Conservation (phyloP, 2,329 filamentous ascomycete genomes). For the Cucurbitaria berberidis region DNA sequence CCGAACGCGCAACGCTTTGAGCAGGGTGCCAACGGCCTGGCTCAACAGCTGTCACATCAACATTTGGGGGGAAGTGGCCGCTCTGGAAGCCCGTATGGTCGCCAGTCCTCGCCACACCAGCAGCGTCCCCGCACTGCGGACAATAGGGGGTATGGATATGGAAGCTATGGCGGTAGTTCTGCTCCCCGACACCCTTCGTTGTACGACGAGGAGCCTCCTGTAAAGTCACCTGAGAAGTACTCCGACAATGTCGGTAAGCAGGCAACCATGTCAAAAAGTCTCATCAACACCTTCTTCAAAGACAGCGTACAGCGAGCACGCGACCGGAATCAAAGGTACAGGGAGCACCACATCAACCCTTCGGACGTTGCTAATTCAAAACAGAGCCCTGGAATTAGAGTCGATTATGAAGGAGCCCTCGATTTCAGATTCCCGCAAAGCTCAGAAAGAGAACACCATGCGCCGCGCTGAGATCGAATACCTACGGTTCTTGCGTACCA, state of each 20-base stretch:
- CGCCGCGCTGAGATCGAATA: slow-evolving; percentile 91
- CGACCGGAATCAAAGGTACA: slow-evolving; percentile 91
- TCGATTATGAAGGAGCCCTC: slow-evolving; percentile 79
- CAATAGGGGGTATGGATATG: slow-evolving; percentile 64
- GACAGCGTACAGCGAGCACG: slow-evolving; percentile 96
- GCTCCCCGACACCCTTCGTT: slow-evolving; percentile 64
- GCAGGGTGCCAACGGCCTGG: slow-evolving; percentile 87
- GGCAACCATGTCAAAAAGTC: slow-evolving; percentile 68
- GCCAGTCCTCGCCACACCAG: slow-evolving; percentile 71
- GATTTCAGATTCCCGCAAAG: slow-evolving; percentile 76
- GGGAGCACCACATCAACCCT: slow-evolving; percentile 4
- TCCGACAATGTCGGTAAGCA: slow-evolving; percentile 83
- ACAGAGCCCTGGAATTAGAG: slow-evolving; percentile 89
- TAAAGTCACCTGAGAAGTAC: slow-evolving; percentile 81
- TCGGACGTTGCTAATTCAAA: slow-evolving; percentile 25
- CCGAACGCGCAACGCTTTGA: slow-evolving; percentile 65
- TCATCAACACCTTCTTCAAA: slow-evolving; percentile 87
- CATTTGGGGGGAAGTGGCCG: slow-evolving; percentile 78
- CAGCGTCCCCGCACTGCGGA: slow-evolving; percentile 87
- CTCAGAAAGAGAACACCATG: slow-evolving; percentile 82
- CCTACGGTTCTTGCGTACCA: slow-evolving; percentile 89
- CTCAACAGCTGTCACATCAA: slow-evolving; percentile 96
- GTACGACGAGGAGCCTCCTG: slow-evolving; percentile 72
- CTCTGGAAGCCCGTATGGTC: slow-evolving; percentile 69
- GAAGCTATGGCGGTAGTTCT: slow-evolving; percentile 71